phyloP scores from a whole-genome alignment of 225 moss, liverwort and hornwort genomes.

The Marchantia paleacea region DNA sequence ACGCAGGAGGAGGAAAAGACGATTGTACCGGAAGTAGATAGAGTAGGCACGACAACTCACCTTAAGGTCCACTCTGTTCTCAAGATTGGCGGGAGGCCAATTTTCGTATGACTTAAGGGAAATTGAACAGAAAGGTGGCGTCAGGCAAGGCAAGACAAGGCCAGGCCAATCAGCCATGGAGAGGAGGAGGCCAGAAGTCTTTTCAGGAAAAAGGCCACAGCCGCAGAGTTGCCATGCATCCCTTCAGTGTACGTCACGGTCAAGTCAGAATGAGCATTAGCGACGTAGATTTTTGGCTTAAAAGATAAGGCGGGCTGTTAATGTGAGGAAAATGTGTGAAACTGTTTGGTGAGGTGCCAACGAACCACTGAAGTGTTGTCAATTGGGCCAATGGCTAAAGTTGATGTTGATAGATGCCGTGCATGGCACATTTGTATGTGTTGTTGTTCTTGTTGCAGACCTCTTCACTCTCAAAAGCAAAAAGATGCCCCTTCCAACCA shows the following conservation, averaged over 20 bases:
- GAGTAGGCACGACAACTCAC: neutral
- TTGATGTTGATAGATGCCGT: neutral
- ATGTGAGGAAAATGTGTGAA: too few relatives aligned
- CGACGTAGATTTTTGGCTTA: neutral
- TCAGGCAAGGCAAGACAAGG: neutral
- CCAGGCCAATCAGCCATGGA: neutral
- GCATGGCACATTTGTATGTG: neutral
- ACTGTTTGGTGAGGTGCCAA: neutral
- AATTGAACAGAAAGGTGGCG: neutral
- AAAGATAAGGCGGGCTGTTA: neutral
- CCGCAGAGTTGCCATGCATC: neutral
- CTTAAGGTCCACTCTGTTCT: neutral
- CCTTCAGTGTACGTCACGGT: neutral
- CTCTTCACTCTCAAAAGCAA: constrained; percentile 4
- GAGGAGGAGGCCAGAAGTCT: neutral
- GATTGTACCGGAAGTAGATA: neutral
- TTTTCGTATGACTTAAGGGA: neutral
- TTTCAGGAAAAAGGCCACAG: neutral
- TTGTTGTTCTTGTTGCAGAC: neutral
- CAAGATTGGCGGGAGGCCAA: neutral
- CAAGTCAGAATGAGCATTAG: neutral
- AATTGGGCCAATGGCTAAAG: neutral
- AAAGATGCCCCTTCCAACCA: neutral
- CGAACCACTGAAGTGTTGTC: neutral
- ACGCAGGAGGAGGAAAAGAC: neutral